phyloP scores from a whole-genome alignment of 208 protist genomes.

The Polymyxa betae region DNA sequence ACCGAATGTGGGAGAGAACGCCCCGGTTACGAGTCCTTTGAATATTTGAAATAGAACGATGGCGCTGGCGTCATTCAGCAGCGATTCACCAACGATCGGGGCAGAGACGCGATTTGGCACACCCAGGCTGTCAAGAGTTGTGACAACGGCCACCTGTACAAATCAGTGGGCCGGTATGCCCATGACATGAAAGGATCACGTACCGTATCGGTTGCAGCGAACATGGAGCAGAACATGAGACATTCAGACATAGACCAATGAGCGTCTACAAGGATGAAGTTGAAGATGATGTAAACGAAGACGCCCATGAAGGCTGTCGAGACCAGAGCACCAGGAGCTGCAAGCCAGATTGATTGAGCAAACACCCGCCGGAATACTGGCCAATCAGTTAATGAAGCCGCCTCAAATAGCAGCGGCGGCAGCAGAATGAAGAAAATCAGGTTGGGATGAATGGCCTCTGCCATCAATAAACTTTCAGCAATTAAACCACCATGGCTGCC shows the following conservation, averaged over 20 bases:
- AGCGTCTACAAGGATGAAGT: conserved; percentile 21
- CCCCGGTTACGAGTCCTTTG: conserved; percentile 57
- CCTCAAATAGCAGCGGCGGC: conserved; percentile 45
- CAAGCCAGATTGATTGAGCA: conserved; percentile 22
- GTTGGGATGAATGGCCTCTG: conserved; percentile 33
- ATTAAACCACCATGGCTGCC: background rate
- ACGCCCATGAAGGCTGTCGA: conserved; percentile 11
- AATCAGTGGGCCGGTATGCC: background rate
- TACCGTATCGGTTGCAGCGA: conserved; percentile 40
- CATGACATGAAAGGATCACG: too few species aligned
- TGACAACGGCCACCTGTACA: conserved; percentile 28
- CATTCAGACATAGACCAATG: conserved; percentile 10
- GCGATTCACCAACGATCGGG: conserved; percentile 68
- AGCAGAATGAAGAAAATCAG: conserved; percentile 50
- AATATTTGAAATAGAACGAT: conserved; percentile 68
- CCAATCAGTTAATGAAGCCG: conserved; percentile 39
- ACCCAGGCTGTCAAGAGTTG: conserved; percentile 59
- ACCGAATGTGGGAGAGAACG: background rate
- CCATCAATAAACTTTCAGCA: background rate
- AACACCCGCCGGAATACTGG: conserved; percentile 37
- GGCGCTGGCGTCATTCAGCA: conserved; percentile 69
- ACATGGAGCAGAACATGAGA: conserved; percentile 53
- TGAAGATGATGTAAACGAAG: conserved; percentile 41
- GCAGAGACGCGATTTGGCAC: conserved; percentile 58
- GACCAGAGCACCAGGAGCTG: conserved; percentile 29